These are phyloP conservation scores for Candida loeiensis DNA, from an alignment of 805 yeast genomes.

Conservation along the genomic window DNA sequence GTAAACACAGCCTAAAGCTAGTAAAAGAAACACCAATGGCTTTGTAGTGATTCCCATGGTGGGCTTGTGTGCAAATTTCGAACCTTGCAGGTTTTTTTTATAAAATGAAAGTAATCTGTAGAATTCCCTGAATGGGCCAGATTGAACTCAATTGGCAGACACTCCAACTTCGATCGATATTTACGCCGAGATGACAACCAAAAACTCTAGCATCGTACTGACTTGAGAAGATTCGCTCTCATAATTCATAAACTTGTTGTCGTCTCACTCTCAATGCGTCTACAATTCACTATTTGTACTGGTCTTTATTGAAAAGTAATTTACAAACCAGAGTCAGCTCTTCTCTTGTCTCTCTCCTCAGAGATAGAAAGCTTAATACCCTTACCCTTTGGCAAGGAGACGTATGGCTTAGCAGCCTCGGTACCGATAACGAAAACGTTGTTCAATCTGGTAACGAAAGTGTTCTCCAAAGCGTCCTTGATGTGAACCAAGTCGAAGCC, in stretches of 20 bases:
- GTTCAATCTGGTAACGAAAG: conserved; percentile 41
- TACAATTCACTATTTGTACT: background rate
- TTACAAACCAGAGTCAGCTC: conserved; percentile 39
- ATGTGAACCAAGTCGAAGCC: conserved; percentile 43
- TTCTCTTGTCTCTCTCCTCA: conserved; percentile 45
- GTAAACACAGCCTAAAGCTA: background rate
- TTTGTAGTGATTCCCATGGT: background rate
- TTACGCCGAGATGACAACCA: too few relatives aligned
- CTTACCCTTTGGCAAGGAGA: conserved; percentile 44
- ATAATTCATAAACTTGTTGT: background rate
- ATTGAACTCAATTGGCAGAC: too few relatives aligned
- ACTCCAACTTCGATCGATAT: too few relatives aligned
- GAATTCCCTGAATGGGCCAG: background rate
- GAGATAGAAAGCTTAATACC: conserved; percentile 42
- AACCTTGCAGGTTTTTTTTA: background rate
- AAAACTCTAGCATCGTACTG: too few relatives aligned
- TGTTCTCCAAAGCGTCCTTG: conserved; percentile 40
- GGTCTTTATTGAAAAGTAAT: conserved; percentile 3
- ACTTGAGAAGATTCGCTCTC: background rate
- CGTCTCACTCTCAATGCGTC: background rate
- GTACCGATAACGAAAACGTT: conserved; percentile 41
- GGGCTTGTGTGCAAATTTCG: background rate
- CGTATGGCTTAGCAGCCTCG: conserved; percentile 40
- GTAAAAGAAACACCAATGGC: background rate
- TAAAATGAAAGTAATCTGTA: background rate